Percentiles rank a stretch among this genome's conserved stretches.
phyloP scores from a whole-genome alignment of 306 rosid genomes.

The Alnus glutinosa region DNA sequence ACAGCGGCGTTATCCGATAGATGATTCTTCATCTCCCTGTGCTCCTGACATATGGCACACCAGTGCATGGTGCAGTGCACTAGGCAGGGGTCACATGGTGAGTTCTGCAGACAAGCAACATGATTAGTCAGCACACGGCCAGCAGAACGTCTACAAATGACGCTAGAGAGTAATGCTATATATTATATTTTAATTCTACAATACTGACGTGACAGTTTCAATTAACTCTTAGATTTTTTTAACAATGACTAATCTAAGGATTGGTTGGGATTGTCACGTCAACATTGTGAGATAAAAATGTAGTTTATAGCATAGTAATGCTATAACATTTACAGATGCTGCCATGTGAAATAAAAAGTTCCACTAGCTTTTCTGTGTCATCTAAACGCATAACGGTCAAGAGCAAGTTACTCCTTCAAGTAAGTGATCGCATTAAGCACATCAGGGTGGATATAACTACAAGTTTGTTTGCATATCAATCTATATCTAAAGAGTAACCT shows the following conservation, averaged over 20 bases:
- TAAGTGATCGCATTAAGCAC: conserved; percentile 1
- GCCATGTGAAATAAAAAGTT: not conserved
- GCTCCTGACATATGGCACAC: conserved; percentile 63
- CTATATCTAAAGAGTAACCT: not conserved
- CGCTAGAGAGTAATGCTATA: not conserved
- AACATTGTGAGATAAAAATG: too few relatives aligned
- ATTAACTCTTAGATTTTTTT: too few relatives aligned
- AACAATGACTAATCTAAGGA: too few relatives aligned
- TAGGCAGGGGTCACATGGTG: conserved; percentile 64
- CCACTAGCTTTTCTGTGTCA: not conserved
- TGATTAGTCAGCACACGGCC: not conserved
- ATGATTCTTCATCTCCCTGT: conserved; percentile 58
- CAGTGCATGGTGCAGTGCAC: conserved; percentile 61
- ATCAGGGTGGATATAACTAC: not conserved
- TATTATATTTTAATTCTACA: too few relatives aligned
- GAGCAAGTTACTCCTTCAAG: not conserved
- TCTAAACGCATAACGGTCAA: not conserved
- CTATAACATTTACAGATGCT: not conserved
- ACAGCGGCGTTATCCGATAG: conserved; percentile 30
- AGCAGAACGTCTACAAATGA: not conserved
- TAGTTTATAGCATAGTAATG: too few relatives aligned
- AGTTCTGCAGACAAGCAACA: conserved; percentile 37
- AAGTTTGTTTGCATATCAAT: not conserved
- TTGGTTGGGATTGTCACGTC: too few relatives aligned
- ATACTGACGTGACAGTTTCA: too few relatives aligned